Conservation (phyloP, 1,284 basidiomycete species). For the Cutaneotrichosporon cavernicola region DNA sequence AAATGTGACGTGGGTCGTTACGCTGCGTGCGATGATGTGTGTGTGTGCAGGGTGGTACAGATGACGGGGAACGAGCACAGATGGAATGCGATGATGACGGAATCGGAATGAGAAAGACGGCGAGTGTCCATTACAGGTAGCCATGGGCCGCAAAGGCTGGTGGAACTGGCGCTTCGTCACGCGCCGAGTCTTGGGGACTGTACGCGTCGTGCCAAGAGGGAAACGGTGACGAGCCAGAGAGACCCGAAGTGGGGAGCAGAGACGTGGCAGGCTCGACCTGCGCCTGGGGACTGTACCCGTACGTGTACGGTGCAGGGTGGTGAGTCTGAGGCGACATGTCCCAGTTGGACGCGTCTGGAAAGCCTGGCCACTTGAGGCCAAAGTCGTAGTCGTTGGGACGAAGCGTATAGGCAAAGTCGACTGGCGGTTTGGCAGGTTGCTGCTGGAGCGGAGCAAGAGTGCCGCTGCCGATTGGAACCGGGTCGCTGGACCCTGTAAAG, state of each 20-base stretch:
- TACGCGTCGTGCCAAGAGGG: slow-evolving; percentile 6
- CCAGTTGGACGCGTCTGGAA: background rate
- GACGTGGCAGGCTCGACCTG: background rate
- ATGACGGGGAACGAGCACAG: slow-evolving; percentile 9
- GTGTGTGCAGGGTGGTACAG: slow-evolving; percentile 7
- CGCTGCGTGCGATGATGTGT: background rate
- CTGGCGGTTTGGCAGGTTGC: slow-evolving; percentile 2
- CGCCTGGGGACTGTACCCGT: slow-evolving; percentile 8
- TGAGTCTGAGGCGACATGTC: background rate
- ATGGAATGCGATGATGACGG: slow-evolving; percentile 6
- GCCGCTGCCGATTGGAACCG: background rate
- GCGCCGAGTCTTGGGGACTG: slow-evolving; percentile 5
- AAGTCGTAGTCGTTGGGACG: slow-evolving; percentile 4
- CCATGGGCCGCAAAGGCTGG: background rate
- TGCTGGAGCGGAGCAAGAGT: background rate
- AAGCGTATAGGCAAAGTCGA: slow-evolving; percentile 1
- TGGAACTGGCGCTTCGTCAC: background rate
- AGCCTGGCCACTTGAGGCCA: slow-evolving; percentile 4
- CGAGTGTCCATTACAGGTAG: slow-evolving; percentile 7
- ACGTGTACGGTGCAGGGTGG: slow-evolving; percentile 12
- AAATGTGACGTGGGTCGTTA: background rate
- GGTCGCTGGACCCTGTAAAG: background rate
- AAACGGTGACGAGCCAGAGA: slow-evolving; percentile 5
- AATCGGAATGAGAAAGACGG: background rate
- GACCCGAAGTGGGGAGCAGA: background rate